Evolutionary conservation across 345 rosid genomes (phyloP), one percentile per base, ranked within the genome.

Genomic region (Citrus unshiu): DNA sequence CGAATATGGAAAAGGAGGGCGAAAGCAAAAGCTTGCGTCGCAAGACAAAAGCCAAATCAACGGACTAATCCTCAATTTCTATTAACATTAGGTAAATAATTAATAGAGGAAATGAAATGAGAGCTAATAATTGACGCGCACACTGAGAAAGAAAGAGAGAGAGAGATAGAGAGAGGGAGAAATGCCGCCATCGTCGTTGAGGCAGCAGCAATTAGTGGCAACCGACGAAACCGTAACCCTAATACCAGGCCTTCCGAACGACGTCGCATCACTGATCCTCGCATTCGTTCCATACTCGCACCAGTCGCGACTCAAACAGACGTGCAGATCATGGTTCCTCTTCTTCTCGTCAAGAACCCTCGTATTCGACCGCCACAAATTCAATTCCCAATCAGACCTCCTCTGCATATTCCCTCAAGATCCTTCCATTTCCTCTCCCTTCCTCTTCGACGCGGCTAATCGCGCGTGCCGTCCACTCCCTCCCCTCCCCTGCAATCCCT

Each of bases 371-470:
- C 98, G 97, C 77, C 87, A 65, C 51, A 81, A 59, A 58, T 77
- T 77, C 68, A 37, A 9, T 46, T 51, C 54, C 75, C 91, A 77
- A 68, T 86, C 92, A 4, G 85, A 92, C 69, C 96, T 95, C 85
- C 88, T 95, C 70, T 90, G 97, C 80, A 81, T 95, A 79, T 95
- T 93, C 91, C 95, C 98, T 9, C 80, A 89, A 59, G 99, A 93
- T 75, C 99, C 99, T 56, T 90, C 92, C 25, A 89, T 95, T 64
- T 87, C 92, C 4, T 79, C 92, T 7, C 97, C 99, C 3, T 87
- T 83, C 83, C 95, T 95, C 49, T 95, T 95, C 81, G 99, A 95
- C 80, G 90, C 96, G 0, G 80, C 68, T 1, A 79, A 85, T 85
- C 85, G 87, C 25, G 93, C 96, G 0, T 95, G 99, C 97, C 66